A percentile compares a stretch with the other conserved stretches of the same genome.
Evolutionary conservation across 164 flowering plant genomes (phyloP).

Genomic region (Dillenia suffruticosa): DNA sequence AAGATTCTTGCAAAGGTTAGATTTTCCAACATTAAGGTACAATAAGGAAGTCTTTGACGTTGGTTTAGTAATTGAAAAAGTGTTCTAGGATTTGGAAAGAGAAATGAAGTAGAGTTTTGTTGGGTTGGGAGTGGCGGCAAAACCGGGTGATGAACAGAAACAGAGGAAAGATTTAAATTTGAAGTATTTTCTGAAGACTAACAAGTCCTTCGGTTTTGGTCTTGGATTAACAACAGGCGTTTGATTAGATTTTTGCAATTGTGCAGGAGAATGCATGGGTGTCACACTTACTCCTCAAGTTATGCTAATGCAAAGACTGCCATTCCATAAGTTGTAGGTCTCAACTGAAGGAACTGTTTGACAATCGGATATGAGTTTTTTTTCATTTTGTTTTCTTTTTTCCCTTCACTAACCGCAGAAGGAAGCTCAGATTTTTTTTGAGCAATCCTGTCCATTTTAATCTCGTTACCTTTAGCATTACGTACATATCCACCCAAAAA

Average conservation of each 20-base stretch:
- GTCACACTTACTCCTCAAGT: too few relatives aligned
- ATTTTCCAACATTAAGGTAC: slow-evolving; percentile 21
- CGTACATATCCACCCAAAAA: too few relatives aligned
- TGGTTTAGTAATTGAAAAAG: slow-evolving; percentile 28
- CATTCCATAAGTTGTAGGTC: background rate
- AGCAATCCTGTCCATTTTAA: too few relatives aligned
- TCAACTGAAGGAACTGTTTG: too few relatives aligned
- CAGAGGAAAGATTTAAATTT: slow-evolving; percentile 2
- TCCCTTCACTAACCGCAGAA: too few relatives aligned
- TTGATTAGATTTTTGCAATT: background rate
- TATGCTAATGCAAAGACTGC: background rate
- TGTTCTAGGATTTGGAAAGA: slow-evolving; percentile 4
- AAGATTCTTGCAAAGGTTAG: slow-evolving; percentile 26
- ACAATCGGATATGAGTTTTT: too few relatives aligned
- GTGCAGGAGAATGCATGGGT: too few relatives aligned
- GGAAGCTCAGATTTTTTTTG: too few relatives aligned
- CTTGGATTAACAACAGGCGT: slow-evolving; percentile 5
- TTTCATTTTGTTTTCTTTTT: too few relatives aligned
- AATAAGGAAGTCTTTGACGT: slow-evolving; percentile 18
- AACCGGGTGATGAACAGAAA: slow-evolving; percentile 7
- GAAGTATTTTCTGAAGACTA: background rate
- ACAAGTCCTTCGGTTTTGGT: background rate
- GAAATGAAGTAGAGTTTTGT: background rate
- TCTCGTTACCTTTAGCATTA: too few relatives aligned
- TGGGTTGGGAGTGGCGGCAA: slow-evolving; percentile 10